Percentiles rank a stretch among this genome's conserved stretches.
These are phyloP conservation scores for Nothophytophthora sp. DNA, from an alignment of 352 stramenopile species.

Conservation along the genomic window DNA sequence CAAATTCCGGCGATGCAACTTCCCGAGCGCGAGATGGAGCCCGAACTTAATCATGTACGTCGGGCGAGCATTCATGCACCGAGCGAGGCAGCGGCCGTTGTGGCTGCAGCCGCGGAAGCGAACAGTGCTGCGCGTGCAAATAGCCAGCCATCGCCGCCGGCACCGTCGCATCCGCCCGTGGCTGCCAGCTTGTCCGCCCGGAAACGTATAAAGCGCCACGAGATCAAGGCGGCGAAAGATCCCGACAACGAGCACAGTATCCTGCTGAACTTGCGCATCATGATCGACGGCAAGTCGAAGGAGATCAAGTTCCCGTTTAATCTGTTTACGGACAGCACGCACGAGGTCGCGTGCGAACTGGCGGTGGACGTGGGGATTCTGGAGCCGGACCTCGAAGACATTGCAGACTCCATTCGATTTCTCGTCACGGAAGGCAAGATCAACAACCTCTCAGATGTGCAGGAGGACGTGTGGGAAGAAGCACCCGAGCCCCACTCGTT, in stretches of 20 bases:
- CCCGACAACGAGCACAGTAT: conserved; percentile 84
- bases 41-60: conserved; percentile 19
- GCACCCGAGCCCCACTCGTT: conserved; percentile 83
- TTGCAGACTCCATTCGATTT: conserved; percentile 93
- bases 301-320: conserved; percentile 97
- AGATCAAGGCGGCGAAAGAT: conserved; percentile 84
- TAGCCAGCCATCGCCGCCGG: conserved; percentile 14
- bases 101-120: conserved; percentile 9
- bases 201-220: conserved; percentile 73
- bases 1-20: conserved; percentile 32
- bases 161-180: conserved; percentile 1
- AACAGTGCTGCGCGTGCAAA: conserved; percentile 7
- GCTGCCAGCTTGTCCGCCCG: conserved; percentile 13
- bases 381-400: conserved; percentile 92
- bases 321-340: conserved; percentile 92
- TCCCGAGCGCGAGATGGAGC: conserved; percentile 29
- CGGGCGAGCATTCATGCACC: conserved; percentile 35
- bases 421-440: conserved; percentile 86
- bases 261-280: conserved; percentile 89
- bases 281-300: conserved; percentile 92
- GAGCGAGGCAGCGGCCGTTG: conserved; percentile 11
- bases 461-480: conserved; percentile 88
- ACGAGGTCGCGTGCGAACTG: conserved; percentile 95
- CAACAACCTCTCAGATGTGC: conserved; percentile 76
- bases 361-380: conserved; percentile 93